Evolutionary conservation across 179 eudicot species (phyloP).

Genomic region (Beta macrorhiza): DNA sequence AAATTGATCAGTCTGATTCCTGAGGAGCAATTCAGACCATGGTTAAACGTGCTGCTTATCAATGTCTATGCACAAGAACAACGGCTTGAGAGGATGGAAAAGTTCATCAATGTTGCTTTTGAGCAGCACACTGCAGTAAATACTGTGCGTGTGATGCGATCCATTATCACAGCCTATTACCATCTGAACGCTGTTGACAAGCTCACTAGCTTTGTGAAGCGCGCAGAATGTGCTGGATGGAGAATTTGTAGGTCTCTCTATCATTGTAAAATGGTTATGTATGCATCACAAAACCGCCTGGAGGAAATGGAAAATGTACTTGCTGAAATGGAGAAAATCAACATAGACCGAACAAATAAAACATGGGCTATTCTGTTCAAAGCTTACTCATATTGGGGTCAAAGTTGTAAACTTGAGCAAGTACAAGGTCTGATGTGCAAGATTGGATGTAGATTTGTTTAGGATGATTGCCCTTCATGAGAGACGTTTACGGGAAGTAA

Average conservation of each 20-base stretch:
- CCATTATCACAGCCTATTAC: slow-evolving; percentile 58
- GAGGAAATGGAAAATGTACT: slow-evolving; percentile 80
- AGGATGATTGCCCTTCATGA: slow-evolving; percentile 28
- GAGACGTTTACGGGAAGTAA: no score
- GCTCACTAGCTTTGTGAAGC: slow-evolving; percentile 61
- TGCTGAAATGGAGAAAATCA: slow-evolving; percentile 55
- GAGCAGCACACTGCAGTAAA: slow-evolving; percentile 42
- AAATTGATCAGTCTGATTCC: slow-evolving; percentile 51
- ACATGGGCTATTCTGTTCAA: slow-evolving; percentile 51
- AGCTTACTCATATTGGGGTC: slow-evolving; percentile 53
- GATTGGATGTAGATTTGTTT: slow-evolving; percentile 50
- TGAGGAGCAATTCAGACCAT: slow-evolving; percentile 48
- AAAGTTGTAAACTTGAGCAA: slow-evolving; percentile 47
- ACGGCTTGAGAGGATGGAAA: slow-evolving; percentile 68
- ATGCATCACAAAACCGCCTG: slow-evolving; percentile 56
- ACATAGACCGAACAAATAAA: slow-evolving; percentile 41
- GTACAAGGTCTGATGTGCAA: slow-evolving; percentile 71
- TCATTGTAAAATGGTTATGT: slow-evolving; percentile 81
- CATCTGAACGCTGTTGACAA: slow-evolving; percentile 55
- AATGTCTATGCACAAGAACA: slow-evolving; percentile 62
- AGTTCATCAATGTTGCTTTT: slow-evolving; percentile 57
- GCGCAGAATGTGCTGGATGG: slow-evolving; percentile 76
- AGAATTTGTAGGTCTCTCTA: slow-evolving; percentile 63
- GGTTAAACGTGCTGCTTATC: slow-evolving; percentile 71
- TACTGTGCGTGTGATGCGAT: slow-evolving; percentile 50